A percentile compares a stretch with the other conserved stretches of the same genome.
phyloP scores from a whole-genome alignment of 31 red algal genomes.

The Porphyra umbilicalis region DNA sequence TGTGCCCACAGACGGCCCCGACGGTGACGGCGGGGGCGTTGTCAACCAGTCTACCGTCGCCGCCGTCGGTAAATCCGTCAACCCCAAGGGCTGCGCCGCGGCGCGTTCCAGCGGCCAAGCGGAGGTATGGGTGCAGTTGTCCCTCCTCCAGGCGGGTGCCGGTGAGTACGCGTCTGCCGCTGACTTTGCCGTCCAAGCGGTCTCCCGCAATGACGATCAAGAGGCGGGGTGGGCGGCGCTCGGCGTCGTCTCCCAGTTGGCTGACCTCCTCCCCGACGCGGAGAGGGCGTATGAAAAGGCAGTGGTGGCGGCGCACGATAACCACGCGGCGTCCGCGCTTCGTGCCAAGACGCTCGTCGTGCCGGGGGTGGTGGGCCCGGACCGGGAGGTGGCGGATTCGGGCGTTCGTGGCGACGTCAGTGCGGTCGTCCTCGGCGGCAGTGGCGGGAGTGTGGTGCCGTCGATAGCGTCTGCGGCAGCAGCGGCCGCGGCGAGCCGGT shows the following conservation, averaged over 20 bases:
- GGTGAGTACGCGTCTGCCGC: slow-evolving; percentile 59
- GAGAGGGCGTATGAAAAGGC: slow-evolving; percentile 50
- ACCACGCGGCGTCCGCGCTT: not conserved
- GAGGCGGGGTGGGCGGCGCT: slow-evolving; percentile 68
- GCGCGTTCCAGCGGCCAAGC: not conserved
- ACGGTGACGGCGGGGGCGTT: not conserved
- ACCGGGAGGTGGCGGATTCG: not conserved
- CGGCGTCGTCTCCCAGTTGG: slow-evolving; percentile 59
- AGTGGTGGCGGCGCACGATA: slow-evolving; percentile 6
- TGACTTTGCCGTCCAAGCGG: slow-evolving; percentile 58
- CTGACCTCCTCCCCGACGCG: slow-evolving; percentile 29
- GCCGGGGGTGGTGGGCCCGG: not conserved
- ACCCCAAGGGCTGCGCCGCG: not conserved
- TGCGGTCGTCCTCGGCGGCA: not conserved
- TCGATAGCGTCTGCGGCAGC: not conserved
- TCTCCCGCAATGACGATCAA: slow-evolving; percentile 5
- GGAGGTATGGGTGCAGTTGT: slow-evolving; percentile 45
- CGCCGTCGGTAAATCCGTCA: too few species aligned
- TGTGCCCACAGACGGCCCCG: not conserved
- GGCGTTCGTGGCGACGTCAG: not conserved
- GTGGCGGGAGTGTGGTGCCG: not conserved
- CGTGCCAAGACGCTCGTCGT: not conserved
- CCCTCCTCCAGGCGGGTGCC: slow-evolving; percentile 58
- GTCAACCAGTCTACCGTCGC: not conserved
- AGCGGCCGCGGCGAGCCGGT: not conserved